A percentile compares a stretch with the other conserved stretches of the same genome.
phyloP scores from a whole-genome alignment of 2,329 filamentous ascomycete species.

The Trichoderma lentiforme region DNA sequence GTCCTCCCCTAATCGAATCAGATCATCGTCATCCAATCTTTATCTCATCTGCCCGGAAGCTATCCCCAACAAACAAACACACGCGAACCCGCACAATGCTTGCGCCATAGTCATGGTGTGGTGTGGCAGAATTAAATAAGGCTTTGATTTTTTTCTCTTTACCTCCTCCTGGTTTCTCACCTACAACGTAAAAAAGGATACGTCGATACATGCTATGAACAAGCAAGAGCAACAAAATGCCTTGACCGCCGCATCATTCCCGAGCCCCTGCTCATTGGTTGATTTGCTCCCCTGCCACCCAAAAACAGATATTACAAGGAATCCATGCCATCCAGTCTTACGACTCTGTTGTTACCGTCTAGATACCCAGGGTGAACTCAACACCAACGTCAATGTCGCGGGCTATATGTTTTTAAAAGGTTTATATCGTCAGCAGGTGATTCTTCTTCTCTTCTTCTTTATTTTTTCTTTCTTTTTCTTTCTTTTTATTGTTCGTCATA shows the following conservation, averaged over 20 bases:
- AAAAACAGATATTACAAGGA: slow-evolving; percentile 29
- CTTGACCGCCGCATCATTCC: slow-evolving; percentile 7
- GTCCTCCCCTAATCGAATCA: background rate
- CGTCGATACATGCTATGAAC: slow-evolving; percentile 10
- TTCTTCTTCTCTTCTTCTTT: background rate
- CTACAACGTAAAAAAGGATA: background rate
- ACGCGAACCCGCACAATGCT: background rate
- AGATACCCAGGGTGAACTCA: slow-evolving; percentile 93
- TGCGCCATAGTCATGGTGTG: background rate
- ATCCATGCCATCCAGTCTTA: slow-evolving; percentile 16
- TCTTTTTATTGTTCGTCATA: background rate
- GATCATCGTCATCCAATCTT: background rate
- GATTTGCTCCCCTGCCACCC: slow-evolving; percentile 19
- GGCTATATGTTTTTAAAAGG: slow-evolving; percentile 45
- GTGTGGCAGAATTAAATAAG: background rate
- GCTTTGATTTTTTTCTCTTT: background rate
- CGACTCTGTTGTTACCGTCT: slow-evolving; percentile 35
- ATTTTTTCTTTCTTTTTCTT: background rate
- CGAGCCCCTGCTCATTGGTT: slow-evolving; percentile 19
- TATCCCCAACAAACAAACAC: background rate
- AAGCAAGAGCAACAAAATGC: slow-evolving; percentile 15
- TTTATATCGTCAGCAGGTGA: slow-evolving; percentile 5
- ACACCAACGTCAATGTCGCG: slow-evolving; percentile 97
- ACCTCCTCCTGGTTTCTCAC: background rate
- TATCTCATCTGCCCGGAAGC: background rate